Base-by-base conservation (phyloP, 164 flowering plant species). In the Litsea cubeba region DNA sequence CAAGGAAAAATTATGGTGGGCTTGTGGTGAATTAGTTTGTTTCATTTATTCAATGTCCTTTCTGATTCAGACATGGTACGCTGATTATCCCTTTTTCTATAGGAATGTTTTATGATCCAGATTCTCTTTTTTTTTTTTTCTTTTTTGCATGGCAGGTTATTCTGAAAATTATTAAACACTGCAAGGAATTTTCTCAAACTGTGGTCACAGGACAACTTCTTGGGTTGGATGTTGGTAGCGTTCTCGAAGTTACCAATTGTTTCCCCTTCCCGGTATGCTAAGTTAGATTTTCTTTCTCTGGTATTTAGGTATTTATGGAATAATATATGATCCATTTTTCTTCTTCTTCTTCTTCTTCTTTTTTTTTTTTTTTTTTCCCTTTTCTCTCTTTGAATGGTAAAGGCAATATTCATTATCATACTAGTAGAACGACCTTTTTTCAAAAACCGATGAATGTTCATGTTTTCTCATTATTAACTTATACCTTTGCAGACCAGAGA, bases 161-260 rank as follows among this genome's bases (percentile, higher is more conserved):
- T 69, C 72, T 95, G 79, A 95, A 95, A 86, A 93, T 95, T 58
- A 95, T 95, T 74, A 95, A 95, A 73, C 99, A 95, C 66, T 95
- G 99, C 88, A 91, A 89, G 80, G 99, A 95, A 79, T 91, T 90
- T 76, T 84, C 97, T 12, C 97, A 98, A 1, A 83, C 97, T 69
- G 78, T 93, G 8, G 99, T 95, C 49, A 93, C 98, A 5, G 99
- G 98, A 46, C 99, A 95, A 68, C 93, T 95, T 72, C 95, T 95
- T 71, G 98, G 99, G 12, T 81, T 95, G 72, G 98, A 95, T 86
- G 98, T 95, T 82, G 99, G 98, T 60, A 95, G 99, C 76, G 95
- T 93, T 74, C 97, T 95, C 78, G 99, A 95, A 87, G 99, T 93
- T 70, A 92, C 98, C 65, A 93, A 95, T 69, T 93, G 99, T 74